Percentiles rank a stretch among this genome's conserved stretches.
Evolutionary conservation across 345 rosid species (phyloP).

Genomic region (Laguncularia racemosa): DNA sequence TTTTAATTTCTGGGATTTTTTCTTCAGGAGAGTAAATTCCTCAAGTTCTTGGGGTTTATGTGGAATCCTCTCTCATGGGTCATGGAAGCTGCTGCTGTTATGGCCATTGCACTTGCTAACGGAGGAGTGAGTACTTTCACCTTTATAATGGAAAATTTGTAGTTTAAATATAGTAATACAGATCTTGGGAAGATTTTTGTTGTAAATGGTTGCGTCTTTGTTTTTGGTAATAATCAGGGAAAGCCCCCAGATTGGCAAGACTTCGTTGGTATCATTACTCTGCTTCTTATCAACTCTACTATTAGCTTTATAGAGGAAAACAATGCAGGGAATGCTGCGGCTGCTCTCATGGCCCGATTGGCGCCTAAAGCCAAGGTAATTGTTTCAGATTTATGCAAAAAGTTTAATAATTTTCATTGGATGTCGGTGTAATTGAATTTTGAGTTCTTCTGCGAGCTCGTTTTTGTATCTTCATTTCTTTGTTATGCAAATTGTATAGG

Average conservation of each 20-base stretch:
- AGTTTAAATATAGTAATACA: no score
- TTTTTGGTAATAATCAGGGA: slow-evolving; percentile 32
- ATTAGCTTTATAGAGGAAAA: slow-evolving; percentile 96
- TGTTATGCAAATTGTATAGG: slow-evolving; percentile 24
- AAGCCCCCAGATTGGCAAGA: slow-evolving; percentile 99
- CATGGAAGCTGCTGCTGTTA: slow-evolving; percentile 98
- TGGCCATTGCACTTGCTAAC: slow-evolving; percentile 99
- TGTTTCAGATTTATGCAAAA: not conserved
- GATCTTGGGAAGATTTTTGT: not conserved
- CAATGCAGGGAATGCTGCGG: slow-evolving; percentile 96
- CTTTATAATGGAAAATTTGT: no score
- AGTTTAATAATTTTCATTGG: not conserved
- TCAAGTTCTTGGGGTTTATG: slow-evolving; percentile 93
- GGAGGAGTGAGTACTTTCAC: slow-evolving; percentile 73
- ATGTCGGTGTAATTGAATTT: slow-evolving; percentile 3
- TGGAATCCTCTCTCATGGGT: slow-evolving; percentile 99
- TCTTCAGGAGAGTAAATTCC: slow-evolving; percentile 77
- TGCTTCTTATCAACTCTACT: slow-evolving; percentile 88
- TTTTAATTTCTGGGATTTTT: no score
- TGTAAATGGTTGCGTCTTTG: slow-evolving; percentile 1
- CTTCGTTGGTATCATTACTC: slow-evolving; percentile 85
- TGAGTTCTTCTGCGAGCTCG: not conserved
- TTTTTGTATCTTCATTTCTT: not conserved
- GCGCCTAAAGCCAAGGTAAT: slow-evolving; percentile 93
- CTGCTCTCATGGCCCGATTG: slow-evolving; percentile 97